Evolutionary conservation across 1,284 basidiomycete species (phyloP), one percentile per base, ranked within the genome.

Genomic region (Caloboletus firmus): DNA sequence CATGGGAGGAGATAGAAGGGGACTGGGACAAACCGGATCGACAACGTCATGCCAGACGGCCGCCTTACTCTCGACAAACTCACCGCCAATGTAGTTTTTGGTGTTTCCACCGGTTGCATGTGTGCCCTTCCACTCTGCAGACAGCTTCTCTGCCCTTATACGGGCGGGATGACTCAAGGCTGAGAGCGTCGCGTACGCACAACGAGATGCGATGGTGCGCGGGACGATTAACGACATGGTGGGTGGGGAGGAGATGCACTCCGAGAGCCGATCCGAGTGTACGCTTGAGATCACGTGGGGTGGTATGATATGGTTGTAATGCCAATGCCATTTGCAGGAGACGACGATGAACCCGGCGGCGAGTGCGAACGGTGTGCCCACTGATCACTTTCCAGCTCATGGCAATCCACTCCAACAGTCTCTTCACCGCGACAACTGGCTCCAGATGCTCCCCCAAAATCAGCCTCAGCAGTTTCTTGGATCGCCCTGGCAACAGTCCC

Each of bases 31-130:
- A 61, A 94, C 93, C 12, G 95, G 95, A 74, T 98, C 95, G 57
- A 85, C 76, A 5, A 96, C 84, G 51, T 95, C 91, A 55, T 92
- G 81, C 89, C 91, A 96, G 55, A 87, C 77, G 2, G 79, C 73
- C 5, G 91, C 74, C 65, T 84, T 84, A 72, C 90, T 93, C 64
- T 95, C 89, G 28, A 89, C 78, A 64, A 95, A 97, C 73, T 92
- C 79, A 34, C 95, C 95, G 28, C 84, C 87, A 58, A 96, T 89
- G 73, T 87, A 95, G 73, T 94, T 94, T 81, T 89, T 93, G 45
- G 92, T 95, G 59, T 80, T 87, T 45, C 82, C 89, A 17, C 94
- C 94, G 15, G 82, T 81, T 34, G 87, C 87, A 57, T 79, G 91
- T 12, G 93, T 94, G 50, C 94, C 94, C 62, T 87, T 86, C 92